Evolutionary conservation across 495 filamentous ascomycete genomes (phyloP).

Genomic region (Daldinia caldariorum): DNA sequence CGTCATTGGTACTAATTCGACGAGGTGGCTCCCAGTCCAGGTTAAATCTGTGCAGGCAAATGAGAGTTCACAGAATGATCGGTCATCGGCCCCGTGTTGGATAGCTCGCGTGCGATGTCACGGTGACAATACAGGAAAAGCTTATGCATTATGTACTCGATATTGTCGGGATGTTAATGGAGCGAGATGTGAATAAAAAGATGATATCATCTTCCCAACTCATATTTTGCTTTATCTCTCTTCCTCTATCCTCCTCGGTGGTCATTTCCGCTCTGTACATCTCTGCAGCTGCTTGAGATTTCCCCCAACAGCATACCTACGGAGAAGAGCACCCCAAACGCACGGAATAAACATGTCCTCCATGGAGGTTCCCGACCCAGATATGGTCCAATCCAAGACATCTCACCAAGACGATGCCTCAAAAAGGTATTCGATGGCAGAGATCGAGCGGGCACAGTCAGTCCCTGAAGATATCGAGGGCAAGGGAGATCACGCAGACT

Average conservation of each 20-base stretch:
- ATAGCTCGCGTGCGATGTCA: conserved; percentile 35
- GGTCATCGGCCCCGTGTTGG: conserved; percentile 27
- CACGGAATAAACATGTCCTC: conserved; percentile 32
- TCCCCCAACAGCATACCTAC: conserved; percentile 6
- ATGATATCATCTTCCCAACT: conserved; percentile 18
- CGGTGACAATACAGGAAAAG: conserved; percentile 25
- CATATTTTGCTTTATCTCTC: background rate
- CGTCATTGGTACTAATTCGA: conserved; percentile 23
- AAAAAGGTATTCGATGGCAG: conserved; percentile 55
- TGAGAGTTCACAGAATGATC: conserved; percentile 20
- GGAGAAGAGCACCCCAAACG: background rate
- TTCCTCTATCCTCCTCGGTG: background rate
- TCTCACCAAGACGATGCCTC: conserved; percentile 36
- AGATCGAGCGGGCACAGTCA: conserved; percentile 59
- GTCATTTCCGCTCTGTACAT: conserved; percentile 5
- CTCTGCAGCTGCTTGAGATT: background rate
- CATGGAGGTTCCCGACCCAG: conserved; percentile 36
- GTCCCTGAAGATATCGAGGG: conserved; percentile 50
- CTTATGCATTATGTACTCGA: conserved; percentile 12
- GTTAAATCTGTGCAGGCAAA: conserved; percentile 20
- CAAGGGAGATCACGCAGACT: conserved; percentile 62
- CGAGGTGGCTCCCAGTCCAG: conserved; percentile 28
- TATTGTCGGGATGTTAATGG: conserved; percentile 26
- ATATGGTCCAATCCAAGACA: conserved; percentile 18
- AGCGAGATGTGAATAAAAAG: conserved; percentile 33